Base-by-base conservation (phyloP, 768 basidiomycete species). In the Amanita jacksonii region DNA sequence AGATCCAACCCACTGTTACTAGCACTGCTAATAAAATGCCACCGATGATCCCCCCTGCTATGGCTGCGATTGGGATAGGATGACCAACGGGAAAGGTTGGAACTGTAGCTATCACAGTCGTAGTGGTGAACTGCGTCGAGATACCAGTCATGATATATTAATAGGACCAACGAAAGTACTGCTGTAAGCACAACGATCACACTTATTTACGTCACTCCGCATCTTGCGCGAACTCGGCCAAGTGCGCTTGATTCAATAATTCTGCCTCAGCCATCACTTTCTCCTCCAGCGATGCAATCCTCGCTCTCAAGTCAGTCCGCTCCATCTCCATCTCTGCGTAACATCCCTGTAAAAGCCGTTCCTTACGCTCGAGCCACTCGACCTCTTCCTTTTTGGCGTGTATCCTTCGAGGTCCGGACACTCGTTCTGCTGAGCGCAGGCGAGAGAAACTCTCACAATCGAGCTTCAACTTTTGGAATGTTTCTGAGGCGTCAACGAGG, bases 321-420 rank as follows among this genome's bases (percentile, higher is more conserved):
- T 91, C 84, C 46, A 69, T 65, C 45, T 82, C 78, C 49, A 98
- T 60, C 52, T 92, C 92, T n/a, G 76, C 79, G 61, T 94, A 96
- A 38, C 78, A 67, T 51, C 74, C 74, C 63, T 99, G 96, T 52
- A 96, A 64, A 53, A 76, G 62, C 43, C 72, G 66, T 63, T 97
- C 96, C 52, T 86, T 70, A 47, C 70, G 65, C 58, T 88, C 83
- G 22, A 98, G 69, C 49, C 65, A 69, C 28, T 85, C 82, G 18
- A 97, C 93, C 58, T 97, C 93, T 54, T 90, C 89, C 58, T 79
- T 79, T 52, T 96, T 72, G n/a, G 71, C 66, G 38, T 78, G 79
- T 40, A 91, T 70, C 34, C 94, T 66, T 43, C 79, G 73, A 8
- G 93, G 92, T 3, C 85, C 89, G 41, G 78, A 76, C 1, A 74